Conservation (phyloP, 352 stramenopile species). For the Phytophthora kernoviae region DNA sequence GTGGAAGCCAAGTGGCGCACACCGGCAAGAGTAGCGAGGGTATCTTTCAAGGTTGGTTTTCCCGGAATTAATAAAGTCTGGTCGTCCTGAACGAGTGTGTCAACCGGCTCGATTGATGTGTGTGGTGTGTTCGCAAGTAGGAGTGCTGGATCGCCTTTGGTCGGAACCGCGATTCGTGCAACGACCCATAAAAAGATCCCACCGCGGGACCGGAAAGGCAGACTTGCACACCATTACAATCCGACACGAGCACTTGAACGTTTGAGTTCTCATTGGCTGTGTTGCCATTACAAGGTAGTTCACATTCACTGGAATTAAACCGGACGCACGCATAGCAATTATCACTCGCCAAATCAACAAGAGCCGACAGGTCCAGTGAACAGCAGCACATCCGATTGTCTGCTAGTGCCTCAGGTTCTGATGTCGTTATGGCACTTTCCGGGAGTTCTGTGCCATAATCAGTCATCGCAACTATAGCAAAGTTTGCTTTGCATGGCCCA, state of each 20-base stretch:
- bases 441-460: slow-evolving; percentile 7
- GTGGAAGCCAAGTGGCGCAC: neutral
- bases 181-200: slow-evolving; percentile 39
- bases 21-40: neutral
- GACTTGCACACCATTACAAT: slow-evolving; percentile 36
- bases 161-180: slow-evolving; percentile 21
- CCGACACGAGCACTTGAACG: slow-evolving; percentile 43
- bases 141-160: neutral
- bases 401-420: slow-evolving; percentile 5
- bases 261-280: slow-evolving; percentile 5
- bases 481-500: neutral
- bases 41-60: slow-evolving; percentile 3
- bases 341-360: slow-evolving; percentile 5
- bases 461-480: slow-evolving; percentile 8
- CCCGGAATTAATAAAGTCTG: neutral
- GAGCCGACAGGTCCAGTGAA: slow-evolving; percentile 4
- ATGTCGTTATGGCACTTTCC: neutral
- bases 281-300: neutral
- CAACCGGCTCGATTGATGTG: slow-evolving; percentile 15
- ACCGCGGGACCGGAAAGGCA: slow-evolving; percentile 40
- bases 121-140: neutral
- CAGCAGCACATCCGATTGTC: neutral
- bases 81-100: slow-evolving; percentile 10
- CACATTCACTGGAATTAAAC: slow-evolving; percentile 5
- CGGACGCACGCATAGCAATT: slow-evolving; percentile 25